phyloP scores from a whole-genome alignment of 306 rosid genomes.

The Begonia masoniana region DNA sequence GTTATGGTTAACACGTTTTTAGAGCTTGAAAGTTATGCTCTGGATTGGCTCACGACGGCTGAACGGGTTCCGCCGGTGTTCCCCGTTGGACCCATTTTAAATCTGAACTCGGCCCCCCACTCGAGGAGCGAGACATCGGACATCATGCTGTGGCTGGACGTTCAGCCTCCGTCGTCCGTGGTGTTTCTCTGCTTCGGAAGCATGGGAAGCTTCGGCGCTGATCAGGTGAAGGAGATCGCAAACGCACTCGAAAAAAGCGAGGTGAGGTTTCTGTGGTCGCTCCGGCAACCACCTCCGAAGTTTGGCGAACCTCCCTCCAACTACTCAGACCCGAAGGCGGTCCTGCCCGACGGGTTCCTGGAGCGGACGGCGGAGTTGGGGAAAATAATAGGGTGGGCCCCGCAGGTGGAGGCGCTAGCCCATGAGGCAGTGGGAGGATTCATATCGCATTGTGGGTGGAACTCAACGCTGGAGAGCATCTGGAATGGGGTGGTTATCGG shows the following conservation, averaged over 20 bases:
- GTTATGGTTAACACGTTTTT: slow-evolving; percentile 31
- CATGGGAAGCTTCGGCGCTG: slow-evolving; percentile 9
- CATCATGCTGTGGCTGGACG: slow-evolving; percentile 18
- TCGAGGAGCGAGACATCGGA: background rate
- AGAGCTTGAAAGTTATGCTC: slow-evolving; percentile 34
- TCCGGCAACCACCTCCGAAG: background rate
- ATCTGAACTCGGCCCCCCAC: too few relatives aligned
- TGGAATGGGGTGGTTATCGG: slow-evolving; percentile 11
- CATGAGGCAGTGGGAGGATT: slow-evolving; percentile 25
- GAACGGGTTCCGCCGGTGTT: background rate
- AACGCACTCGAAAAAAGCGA: slow-evolving; percentile 17
- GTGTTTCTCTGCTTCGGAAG: slow-evolving; percentile 32
- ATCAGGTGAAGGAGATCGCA: slow-evolving; percentile 12
- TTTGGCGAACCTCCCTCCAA: background rate
- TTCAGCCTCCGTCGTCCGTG: slow-evolving; percentile 17
- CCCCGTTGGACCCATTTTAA: slow-evolving; percentile 8
- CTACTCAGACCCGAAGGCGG: background rate
- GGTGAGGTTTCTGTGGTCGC: slow-evolving; percentile 6
- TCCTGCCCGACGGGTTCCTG: slow-evolving; percentile 7
- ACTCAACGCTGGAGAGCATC: slow-evolving; percentile 17
- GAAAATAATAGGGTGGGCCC: slow-evolving; percentile 20
- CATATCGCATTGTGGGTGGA: slow-evolving; percentile 31
- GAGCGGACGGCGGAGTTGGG: slow-evolving; percentile 12
- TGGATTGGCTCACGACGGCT: slow-evolving; percentile 6
- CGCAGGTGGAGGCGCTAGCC: slow-evolving; percentile 14